phyloP scores from a whole-genome alignment of 805 yeast genomes.

The Zygoascus flipseniorum region DNA sequence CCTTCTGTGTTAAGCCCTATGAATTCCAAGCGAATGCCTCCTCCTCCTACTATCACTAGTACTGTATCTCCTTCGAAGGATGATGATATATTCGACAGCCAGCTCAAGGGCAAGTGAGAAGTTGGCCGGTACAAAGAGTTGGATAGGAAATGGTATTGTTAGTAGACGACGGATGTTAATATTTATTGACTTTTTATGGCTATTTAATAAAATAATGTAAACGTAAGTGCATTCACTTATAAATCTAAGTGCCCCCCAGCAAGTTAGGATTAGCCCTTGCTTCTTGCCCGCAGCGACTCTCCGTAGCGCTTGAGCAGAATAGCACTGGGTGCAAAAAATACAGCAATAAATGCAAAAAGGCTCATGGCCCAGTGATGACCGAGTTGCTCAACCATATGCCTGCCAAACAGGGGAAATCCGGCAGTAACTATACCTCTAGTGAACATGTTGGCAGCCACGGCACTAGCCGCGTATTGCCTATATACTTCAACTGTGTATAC shows the following conservation, averaged over 20 bases:
- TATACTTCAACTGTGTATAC: constrained; percentile 23
- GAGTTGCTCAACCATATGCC: constrained; percentile 69
- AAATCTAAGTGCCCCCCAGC: too few species aligned
- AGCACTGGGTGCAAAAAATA: constrained; percentile 41
- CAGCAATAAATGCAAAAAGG: constrained; percentile 42
- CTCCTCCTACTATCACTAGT: background rate
- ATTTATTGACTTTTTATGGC: background rate
- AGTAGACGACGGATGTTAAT: background rate
- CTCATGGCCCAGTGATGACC: constrained; percentile 71
- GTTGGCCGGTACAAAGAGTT: background rate
- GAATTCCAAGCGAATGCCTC: background rate
- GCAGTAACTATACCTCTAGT: constrained; percentile 67
- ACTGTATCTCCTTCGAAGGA: background rate
- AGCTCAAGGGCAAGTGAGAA: background rate
- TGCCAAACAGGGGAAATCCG: constrained; percentile 76
- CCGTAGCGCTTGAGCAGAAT: constrained; percentile 38
- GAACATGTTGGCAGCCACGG: constrained; percentile 80
- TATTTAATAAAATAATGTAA: background rate
- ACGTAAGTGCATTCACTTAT: too few species aligned
- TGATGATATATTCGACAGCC: background rate
- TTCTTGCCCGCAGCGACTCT: constrained; percentile 28
- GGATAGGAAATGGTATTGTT: background rate
- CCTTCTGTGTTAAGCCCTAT: constrained; percentile 22
- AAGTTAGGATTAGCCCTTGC: too few species aligned
- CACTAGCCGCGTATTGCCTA: constrained; percentile 64